A percentile compares a stretch with the other conserved stretches of the same genome.
phyloP scores from a whole-genome alignment of 2,329 filamentous ascomycete species.

The Lasiodiplodia sp. region DNA sequence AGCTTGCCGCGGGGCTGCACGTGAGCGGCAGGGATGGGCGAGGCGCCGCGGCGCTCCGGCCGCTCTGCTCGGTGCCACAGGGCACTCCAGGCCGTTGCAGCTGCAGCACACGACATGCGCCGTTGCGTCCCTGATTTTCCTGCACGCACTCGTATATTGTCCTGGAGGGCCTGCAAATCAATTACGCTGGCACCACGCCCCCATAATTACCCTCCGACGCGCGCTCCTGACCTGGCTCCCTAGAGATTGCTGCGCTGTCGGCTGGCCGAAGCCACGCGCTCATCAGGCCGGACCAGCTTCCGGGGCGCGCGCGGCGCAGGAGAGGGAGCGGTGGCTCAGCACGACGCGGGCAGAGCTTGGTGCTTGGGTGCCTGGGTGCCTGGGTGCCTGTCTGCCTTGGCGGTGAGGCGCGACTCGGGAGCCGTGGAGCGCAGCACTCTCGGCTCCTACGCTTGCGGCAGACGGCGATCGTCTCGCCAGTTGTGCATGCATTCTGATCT shows the following conservation, averaged over 20 bases:
- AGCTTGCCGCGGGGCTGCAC: constrained; percentile 18
- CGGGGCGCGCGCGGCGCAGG: background rate
- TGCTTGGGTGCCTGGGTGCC: background rate
- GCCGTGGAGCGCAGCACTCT: background rate
- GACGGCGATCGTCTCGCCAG: constrained; percentile 6
- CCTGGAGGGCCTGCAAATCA: constrained; percentile 5
- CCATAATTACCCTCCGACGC: constrained; percentile 12
- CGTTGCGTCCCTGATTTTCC: constrained; percentile 26
- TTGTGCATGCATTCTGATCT: constrained; percentile 20
- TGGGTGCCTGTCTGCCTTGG: constrained; percentile 3
- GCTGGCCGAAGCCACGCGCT: constrained; percentile 26
- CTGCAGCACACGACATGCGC: constrained; percentile 24
- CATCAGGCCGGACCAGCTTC: constrained; percentile 13
- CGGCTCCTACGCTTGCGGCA: constrained; percentile 5
- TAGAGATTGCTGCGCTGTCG: constrained; percentile 20
- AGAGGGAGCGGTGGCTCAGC: background rate
- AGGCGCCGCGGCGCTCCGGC: background rate
- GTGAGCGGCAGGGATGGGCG: constrained; percentile 15
- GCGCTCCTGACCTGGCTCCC: background rate
- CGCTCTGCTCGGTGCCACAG: constrained; percentile 1
- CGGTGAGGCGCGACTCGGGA: constrained; percentile 4
- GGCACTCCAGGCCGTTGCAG: constrained; percentile 11
- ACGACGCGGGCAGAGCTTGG: background rate
- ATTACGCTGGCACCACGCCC: constrained; percentile 20
- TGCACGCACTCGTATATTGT: constrained; percentile 18